Conservation (phyloP, 768 basidiomycete genomes). For the Lactarius deliciosus region DNA sequence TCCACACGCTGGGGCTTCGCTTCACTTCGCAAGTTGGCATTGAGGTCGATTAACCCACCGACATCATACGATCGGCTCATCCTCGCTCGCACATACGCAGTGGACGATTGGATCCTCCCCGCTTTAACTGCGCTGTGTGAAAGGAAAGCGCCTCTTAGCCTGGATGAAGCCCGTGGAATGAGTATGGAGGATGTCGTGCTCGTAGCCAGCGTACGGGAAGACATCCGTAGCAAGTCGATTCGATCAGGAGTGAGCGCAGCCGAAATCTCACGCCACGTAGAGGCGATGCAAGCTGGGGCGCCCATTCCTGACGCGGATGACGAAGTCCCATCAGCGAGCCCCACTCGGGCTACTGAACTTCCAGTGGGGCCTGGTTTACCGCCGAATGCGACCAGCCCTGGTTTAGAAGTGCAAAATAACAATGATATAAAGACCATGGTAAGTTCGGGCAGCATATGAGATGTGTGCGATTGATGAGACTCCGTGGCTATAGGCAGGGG, state of each 20-base stretch:
- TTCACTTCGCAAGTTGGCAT: slow-evolving; percentile 29
- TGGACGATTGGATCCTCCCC: slow-evolving; percentile 22
- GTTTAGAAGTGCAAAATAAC: neutral
- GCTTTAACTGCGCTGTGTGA: slow-evolving; percentile 21
- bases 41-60: slow-evolving; percentile 8
- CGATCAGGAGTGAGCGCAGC: neutral
- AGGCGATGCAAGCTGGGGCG: neutral
- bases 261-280: neutral
- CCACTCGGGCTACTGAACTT: neutral
- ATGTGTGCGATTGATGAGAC: neutral
- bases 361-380: neutral
- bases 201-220: slow-evolving; percentile 16
- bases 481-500: neutral
- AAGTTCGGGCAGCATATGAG: neutral
- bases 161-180: slow-evolving; percentile 20
- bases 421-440: neutral
- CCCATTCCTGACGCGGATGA: neutral
- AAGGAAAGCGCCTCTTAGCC: slow-evolving; percentile 8
- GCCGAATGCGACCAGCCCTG: neutral
- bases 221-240: slow-evolving; percentile 2
- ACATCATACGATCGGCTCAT: slow-evolving; percentile 14
- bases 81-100: slow-evolving; percentile 11
- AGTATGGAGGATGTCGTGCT: slow-evolving; percentile 19
- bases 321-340: neutral
- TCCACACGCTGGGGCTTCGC: slow-evolving; percentile 36